phyloP scores from a whole-genome alignment of 148 eudicot genomes.

The Rhododendron ovatum region DNA sequence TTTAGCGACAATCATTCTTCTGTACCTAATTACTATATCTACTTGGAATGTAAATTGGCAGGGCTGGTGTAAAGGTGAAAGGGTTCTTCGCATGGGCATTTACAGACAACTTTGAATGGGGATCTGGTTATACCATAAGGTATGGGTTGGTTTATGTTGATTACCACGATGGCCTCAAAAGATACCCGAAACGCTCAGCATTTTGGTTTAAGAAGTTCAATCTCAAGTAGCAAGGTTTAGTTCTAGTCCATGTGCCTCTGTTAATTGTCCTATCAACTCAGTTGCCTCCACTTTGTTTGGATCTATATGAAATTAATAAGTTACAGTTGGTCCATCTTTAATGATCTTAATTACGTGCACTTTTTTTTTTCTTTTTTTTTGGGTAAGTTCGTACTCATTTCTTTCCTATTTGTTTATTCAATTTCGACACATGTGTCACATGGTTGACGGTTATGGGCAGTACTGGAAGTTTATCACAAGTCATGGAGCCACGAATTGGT shows the following conservation, averaged over 20 bases:
- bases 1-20: neutral
- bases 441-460: too few species aligned
- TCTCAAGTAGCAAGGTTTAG: neutral
- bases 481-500: too few species aligned
- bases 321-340: too few species aligned
- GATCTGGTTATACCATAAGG: conserved; percentile 8
- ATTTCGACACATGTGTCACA: too few species aligned
- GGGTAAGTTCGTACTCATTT: too few species aligned
- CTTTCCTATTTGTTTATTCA: too few species aligned
- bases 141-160: conserved; percentile 11
- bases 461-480: too few species aligned
- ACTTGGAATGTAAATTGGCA: neutral
- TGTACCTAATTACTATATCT: neutral
- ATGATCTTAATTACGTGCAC: too few species aligned
- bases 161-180: neutral
- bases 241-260: neutral
- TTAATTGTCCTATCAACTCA: neutral
- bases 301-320: neutral
- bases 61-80: conserved; percentile 6
- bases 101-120: conserved; percentile 17
- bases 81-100: conserved; percentile 15
- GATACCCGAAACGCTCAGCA: conserved; percentile 9
- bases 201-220: conserved; percentile 16
- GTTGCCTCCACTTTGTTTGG: neutral
- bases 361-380: too few species aligned